Evolutionary conservation across 2,329 filamentous ascomycete genomes (phyloP), one percentile per base, ranked within the genome.

Genomic region (Aureobasidium mangrovei): DNA sequence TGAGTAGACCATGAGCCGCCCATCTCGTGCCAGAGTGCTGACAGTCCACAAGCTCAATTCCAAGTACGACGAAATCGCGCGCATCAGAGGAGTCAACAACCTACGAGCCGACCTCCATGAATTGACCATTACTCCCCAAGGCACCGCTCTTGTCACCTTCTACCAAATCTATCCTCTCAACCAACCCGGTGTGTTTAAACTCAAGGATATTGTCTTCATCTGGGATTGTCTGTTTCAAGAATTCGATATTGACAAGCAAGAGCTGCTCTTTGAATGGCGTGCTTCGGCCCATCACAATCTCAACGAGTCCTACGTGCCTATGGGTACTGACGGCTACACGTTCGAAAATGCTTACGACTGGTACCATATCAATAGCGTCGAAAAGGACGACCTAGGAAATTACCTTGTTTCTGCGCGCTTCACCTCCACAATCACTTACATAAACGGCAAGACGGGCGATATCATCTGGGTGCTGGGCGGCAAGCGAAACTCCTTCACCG

Each of bases 311-410:
- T 41, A 47, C 28, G 31, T 45, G 1, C n/a, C 7, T 4, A 24
- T 53, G 2, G 41, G 18, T 28, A 36, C 18, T 7, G 43, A 43
- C 9, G 51, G 46, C 4, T 45, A 26, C 26, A 36, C 41, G 4
- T 4, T 29, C 2, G 41, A 49, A 28, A 44, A 54, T 44, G 32
- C 46, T 3, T 48, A 47, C 27, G 76, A 79, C 57, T 77, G 70
- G 63, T 76, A 75, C 62, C 77, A 79, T 61, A 72, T 81, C 63
- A 78, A 80, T 64, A 75, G 75, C 41, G 65, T 80, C 28, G 73
- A 77, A 59, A 78, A 79, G 61, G 72, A 73, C 48, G 60, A 65
- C 0, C 61, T 69, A 0, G 76, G 76, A 2, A 74, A 80, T 59
- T 81, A 77, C 56, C 61, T 81, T 9, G 67, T 81, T 33, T 80